Percentiles rank a stretch among this genome's conserved stretches.
phyloP scores from a whole-genome alignment of 2,329 filamentous ascomycete species.

The Chaetomiaceae sp. region DNA sequence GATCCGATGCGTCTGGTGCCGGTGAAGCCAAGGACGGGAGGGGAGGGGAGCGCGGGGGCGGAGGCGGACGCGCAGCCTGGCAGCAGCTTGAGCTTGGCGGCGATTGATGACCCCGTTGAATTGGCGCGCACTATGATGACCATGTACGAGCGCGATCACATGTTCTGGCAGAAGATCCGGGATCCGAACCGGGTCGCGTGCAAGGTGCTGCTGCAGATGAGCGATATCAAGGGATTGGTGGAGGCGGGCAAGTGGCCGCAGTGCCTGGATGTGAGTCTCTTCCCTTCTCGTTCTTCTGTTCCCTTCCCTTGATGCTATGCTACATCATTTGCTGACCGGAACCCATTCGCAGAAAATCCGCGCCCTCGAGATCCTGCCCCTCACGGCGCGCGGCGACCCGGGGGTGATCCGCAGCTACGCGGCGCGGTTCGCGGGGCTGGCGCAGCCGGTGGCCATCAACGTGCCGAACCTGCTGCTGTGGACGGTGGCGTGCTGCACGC shows the following conservation, averaged over 20 bases:
- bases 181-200: slow-evolving; percentile 53
- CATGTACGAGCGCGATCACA: slow-evolving; percentile 56
- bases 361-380: slow-evolving; percentile 69
- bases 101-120: slow-evolving; percentile 56
- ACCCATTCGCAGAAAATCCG: slow-evolving; percentile 53
- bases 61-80: slow-evolving; percentile 33
- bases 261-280: slow-evolving; percentile 50
- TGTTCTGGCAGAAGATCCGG: slow-evolving; percentile 54
- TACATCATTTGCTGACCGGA: no score
- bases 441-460: slow-evolving; percentile 78
- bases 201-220: slow-evolving; percentile 53
- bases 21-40: slow-evolving; percentile 54
- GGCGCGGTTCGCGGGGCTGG: slow-evolving; percentile 70
- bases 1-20: slow-evolving; percentile 72
- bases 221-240: slow-evolving; percentile 52
- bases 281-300: slow-evolving; percentile 4
- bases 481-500: slow-evolving; percentile 81
- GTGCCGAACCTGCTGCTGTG: slow-evolving; percentile 89
- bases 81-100: slow-evolving; percentile 55
- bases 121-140: slow-evolving; percentile 55
- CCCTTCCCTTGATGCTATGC: background rate
- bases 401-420: slow-evolving; percentile 72
- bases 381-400: slow-evolving; percentile 68
- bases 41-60: slow-evolving; percentile 26
- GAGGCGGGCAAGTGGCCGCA: slow-evolving; percentile 51